A percentile compares a stretch with the other conserved stretches of the same genome.
phyloP scores from a whole-genome alignment of 768 basidiomycete genomes.

The Clavaria fumosa region DNA sequence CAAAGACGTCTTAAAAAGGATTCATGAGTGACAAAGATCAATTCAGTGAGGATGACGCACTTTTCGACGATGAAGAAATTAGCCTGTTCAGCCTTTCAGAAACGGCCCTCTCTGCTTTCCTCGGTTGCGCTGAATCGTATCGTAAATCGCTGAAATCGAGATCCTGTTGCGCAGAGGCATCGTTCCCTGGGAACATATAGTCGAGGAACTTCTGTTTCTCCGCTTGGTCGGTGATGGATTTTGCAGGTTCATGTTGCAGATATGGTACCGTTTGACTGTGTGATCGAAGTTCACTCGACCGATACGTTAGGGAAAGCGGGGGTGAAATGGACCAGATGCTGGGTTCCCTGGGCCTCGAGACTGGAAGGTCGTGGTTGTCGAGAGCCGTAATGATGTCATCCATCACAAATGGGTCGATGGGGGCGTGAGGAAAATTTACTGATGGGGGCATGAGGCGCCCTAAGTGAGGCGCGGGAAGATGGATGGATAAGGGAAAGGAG shows the following conservation, averaged over 20 bases:
- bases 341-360: too few species aligned
- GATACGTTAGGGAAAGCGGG: too few species aligned
- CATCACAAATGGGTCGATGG: too few species aligned
- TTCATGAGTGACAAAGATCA: slow-evolving; percentile 2
- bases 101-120: not conserved
- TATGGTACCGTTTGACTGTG: slow-evolving; percentile 6
- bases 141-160: slow-evolving; percentile 1
- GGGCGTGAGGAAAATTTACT: too few species aligned
- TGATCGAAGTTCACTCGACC: slow-evolving; percentile 1
- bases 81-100: not conserved
- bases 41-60: not conserved
- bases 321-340: too few species aligned
- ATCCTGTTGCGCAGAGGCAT: too few species aligned
- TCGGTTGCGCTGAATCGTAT: not conserved
- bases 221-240: not conserved
- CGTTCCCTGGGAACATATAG: slow-evolving; percentile 2
- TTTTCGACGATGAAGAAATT: slow-evolving; percentile 1
- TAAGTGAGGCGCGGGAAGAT: too few species aligned
- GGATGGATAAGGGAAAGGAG: too few species aligned
- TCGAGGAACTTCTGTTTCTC: not conserved
- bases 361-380: too few species aligned
- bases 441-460: too few species aligned
- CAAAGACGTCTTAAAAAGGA: slow-evolving; percentile 3
- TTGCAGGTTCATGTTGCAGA: slow-evolving; percentile 3
- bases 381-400: too few species aligned